phyloP scores from a whole-genome alignment of 1,139 yeast species.

The Saccharomyces hybrid region DNA sequence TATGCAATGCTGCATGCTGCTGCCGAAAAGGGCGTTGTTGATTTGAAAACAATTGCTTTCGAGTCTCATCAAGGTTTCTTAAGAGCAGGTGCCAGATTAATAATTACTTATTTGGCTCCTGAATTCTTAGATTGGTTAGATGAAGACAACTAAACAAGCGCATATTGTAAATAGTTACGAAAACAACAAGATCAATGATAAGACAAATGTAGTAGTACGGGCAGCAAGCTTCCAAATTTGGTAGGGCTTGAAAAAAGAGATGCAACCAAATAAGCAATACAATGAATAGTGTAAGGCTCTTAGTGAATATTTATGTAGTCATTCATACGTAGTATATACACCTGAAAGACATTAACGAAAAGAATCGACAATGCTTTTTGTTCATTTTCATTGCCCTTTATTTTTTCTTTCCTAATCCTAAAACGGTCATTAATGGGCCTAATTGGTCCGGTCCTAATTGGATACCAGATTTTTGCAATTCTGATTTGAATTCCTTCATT shows the following conservation, averaged over 20 bases:
- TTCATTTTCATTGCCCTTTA: neutral
- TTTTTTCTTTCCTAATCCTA: slow-evolving; percentile 19
- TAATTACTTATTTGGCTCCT: slow-evolving; percentile 91
- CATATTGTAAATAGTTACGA: neutral
- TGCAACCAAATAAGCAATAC: neutral
- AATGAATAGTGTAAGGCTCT: neutral
- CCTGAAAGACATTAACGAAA: neutral
- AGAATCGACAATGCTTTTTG: neutral
- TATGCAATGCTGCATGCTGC: slow-evolving; percentile 98
- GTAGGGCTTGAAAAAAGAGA: neutral
- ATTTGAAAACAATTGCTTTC: slow-evolving; percentile 80
- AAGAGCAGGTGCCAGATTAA: slow-evolving; percentile 92
- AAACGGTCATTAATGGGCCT: slow-evolving; percentile 25
- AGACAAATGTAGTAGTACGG: neutral
- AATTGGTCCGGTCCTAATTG: slow-evolving; percentile 25
- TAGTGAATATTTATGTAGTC: neutral
- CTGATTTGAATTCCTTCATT: slow-evolving; percentile 21
- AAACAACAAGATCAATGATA: neutral
- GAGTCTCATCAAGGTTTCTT: slow-evolving; percentile 88
- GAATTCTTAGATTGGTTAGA: slow-evolving; percentile 91
- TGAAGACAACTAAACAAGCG: slow-evolving; percentile 3
- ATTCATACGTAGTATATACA: neutral
- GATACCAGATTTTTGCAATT: slow-evolving; percentile 21
- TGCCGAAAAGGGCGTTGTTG: slow-evolving; percentile 90
- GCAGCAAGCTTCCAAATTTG: neutral